Evolutionary conservation across 1,139 yeast species (phyloP).

Genomic region (Geotrichum australiense): DNA sequence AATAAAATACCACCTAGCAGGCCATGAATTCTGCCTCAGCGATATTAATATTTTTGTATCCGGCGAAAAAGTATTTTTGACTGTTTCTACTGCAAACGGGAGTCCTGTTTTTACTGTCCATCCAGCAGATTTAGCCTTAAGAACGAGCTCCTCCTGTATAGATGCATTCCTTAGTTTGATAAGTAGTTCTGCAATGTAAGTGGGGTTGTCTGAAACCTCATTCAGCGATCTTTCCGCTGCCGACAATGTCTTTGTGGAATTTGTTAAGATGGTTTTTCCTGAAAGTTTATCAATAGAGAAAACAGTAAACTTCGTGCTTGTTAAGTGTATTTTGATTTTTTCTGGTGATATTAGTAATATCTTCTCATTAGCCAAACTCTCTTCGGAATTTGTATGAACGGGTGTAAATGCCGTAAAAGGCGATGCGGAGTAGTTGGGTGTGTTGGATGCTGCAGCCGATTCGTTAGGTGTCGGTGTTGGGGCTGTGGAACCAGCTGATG

Average conservation of each 20-base stretch:
- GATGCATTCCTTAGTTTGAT: constrained; percentile 29
- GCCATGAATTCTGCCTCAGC: constrained; percentile 32
- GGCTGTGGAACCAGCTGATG: background rate
- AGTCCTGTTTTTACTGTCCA: constrained; percentile 31
- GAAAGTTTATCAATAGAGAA: constrained; percentile 31
- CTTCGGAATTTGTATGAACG: constrained; percentile 2
- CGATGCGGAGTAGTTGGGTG: constrained; percentile 7
- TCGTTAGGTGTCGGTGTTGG: constrained; percentile 7
- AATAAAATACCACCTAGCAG: constrained; percentile 33
- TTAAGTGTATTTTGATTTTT: constrained; percentile 25
- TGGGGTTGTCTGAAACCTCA: constrained; percentile 26
- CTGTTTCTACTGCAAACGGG: constrained; percentile 25
- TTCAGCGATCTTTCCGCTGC: constrained; percentile 31
- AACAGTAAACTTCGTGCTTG: constrained; percentile 25
- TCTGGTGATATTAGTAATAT: constrained; percentile 19
- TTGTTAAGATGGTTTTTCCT: constrained; percentile 31
- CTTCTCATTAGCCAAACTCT: constrained; percentile 8
- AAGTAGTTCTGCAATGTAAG: constrained; percentile 26
- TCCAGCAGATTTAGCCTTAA: constrained; percentile 31
- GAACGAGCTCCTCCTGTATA: constrained; percentile 31
- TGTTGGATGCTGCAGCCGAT: background rate
- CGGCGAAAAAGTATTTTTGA: constrained; percentile 24
- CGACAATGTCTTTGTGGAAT: constrained; percentile 28
- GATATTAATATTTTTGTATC: constrained; percentile 27
- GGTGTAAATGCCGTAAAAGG: constrained; percentile 6